phyloP scores from a whole-genome alignment of 306 rosid genomes.

The Clitoria ternatea region DNA sequence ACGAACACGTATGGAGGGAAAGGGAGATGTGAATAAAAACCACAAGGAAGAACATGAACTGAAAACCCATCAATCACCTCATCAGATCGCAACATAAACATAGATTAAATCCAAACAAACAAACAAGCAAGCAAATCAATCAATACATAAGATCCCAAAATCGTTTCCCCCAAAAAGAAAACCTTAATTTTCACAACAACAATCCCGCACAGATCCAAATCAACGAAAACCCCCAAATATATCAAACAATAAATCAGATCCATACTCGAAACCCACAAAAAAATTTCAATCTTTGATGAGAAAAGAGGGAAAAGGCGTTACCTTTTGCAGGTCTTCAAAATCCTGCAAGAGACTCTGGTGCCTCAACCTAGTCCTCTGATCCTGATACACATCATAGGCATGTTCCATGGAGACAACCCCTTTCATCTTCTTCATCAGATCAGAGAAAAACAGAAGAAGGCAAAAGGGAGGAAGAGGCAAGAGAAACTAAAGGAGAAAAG shows the following conservation, averaged over 20 bases:
- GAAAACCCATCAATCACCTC: background rate
- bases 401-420: slow-evolving; percentile 42
- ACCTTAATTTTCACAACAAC: background rate
- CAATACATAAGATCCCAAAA: slow-evolving; percentile 18
- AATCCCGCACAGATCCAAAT: slow-evolving; percentile 19
- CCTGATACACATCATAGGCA: slow-evolving; percentile 40
- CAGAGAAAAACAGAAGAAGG: slow-evolving; percentile 23
- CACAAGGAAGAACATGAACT: background rate
- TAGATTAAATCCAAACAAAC: background rate
- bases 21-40: background rate
- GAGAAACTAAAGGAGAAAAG: background rate
- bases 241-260: slow-evolving; percentile 47
- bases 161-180: background rate
- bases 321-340: slow-evolving; percentile 72
- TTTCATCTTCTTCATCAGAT: slow-evolving; percentile 85
- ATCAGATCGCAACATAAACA: slow-evolving; percentile 25
- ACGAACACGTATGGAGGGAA: no score
- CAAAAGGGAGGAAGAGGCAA: slow-evolving; percentile 24
- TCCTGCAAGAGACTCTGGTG: slow-evolving; percentile 88
- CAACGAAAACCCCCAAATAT: slow-evolving; percentile 18
- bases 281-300: slow-evolving; percentile 10
- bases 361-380: slow-evolving; percentile 54
- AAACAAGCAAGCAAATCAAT: background rate
- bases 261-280: slow-evolving; percentile 22
- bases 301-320: slow-evolving; percentile 16